Base-by-base conservation (phyloP, 768 basidiomycete species). In the Mycena belliarum region DNA sequence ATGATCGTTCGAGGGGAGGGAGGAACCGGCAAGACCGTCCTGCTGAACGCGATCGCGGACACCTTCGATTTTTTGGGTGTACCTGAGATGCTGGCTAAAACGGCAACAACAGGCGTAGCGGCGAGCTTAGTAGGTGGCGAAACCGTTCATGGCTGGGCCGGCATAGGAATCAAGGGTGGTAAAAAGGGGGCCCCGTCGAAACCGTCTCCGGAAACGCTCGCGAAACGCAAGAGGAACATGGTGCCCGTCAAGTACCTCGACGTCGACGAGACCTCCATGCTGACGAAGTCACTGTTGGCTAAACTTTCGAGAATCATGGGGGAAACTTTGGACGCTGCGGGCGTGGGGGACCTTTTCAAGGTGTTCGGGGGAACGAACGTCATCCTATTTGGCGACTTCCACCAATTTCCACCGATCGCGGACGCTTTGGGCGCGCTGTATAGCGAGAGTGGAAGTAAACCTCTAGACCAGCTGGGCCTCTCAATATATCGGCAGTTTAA, bases 1-100 rank as follows among this genome's bases (percentile, higher is more conserved):
- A 79, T 80, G 77, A 33, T 74, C 0, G 57, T 81, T 0, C 60
- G 67, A 0, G 80, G 80, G 1, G 69, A 75, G 52, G 79, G 79
- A 0, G 79, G 80, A 0, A 76, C 74, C 0, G 79, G 81, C 0
- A 82, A 82, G 56, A 76, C 78, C 0, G 67, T 63, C 3, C 49
- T 79, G 0, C 79, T 81, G 14, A 61, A 75, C 28, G 70, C 71
- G 0, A 68, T 81, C 0, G 73, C 75, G 0, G 60, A 75, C 4
- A 61, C 68, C 2, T 81, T 82, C 45, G 46, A 28, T 0, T 20
- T 18, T 4, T 45, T 42, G 11, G 55, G 59, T 0, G 50, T 49
- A 10, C 2, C 2, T 0, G 14, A 52, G 8, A n/a, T 63, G 0
- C 60, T 81, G 0, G 58, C 72, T 0, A 81, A 76, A 52, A 65